phyloP scores from a whole-genome alignment of 306 rosid genomes.

The Citrullus colocynthis region DNA sequence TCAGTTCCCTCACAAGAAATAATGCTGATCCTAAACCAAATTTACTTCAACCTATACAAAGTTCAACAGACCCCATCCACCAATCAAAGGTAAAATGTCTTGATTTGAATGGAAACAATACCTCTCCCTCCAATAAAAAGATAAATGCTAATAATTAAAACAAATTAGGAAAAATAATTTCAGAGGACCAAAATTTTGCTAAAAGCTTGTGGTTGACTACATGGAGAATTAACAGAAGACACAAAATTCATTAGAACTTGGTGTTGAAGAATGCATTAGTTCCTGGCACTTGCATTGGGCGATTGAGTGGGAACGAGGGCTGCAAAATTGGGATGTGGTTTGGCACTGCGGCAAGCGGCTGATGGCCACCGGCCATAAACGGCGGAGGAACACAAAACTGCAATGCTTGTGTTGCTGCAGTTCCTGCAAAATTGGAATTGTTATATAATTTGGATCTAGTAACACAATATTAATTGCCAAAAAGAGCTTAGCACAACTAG shows the following conservation, averaged over 20 bases:
- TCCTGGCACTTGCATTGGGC: constrained; percentile 44
- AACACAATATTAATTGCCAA: neutral
- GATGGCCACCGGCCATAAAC: constrained; percentile 37
- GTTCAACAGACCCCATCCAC: neutral
- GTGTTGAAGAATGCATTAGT: constrained; percentile 31
- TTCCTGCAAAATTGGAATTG: constrained; percentile 26
- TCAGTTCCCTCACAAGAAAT: neutral
- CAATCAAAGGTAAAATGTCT: constrained; percentile 1
- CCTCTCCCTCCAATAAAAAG: neutral
- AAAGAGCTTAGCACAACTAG: no score
- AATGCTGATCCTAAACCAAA: neutral
- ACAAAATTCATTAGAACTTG: constrained; percentile 25
- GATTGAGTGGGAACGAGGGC: constrained; percentile 32
- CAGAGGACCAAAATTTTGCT: neutral
- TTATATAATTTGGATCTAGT: neutral
- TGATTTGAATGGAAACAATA: neutral
- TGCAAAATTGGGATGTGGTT: constrained; percentile 47
- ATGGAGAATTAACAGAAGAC: neutral
- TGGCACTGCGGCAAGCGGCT: constrained; percentile 43
- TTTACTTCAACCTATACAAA: neutral
- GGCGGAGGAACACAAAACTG: constrained; percentile 47
- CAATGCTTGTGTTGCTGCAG: constrained; percentile 41
- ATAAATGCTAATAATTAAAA: neutral
- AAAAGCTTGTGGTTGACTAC: constrained; percentile 1
- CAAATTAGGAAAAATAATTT: neutral